Evolutionary conservation across 108 stramenopile genomes (phyloP), one percentile per base, ranked within the genome.

Genomic region (Cyclotella kingstonii): DNA sequence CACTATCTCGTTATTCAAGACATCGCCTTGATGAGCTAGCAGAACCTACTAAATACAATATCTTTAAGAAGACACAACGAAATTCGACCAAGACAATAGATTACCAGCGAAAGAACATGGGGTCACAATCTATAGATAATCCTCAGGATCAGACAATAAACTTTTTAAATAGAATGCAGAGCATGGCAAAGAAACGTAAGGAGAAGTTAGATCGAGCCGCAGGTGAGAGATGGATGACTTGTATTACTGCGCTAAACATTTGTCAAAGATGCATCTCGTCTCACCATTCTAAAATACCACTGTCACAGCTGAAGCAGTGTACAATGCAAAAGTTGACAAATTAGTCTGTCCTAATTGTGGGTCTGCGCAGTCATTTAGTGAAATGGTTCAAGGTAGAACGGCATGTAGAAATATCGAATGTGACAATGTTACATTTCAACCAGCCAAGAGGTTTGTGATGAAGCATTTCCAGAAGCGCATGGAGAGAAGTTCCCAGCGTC

Each of bases 81-180:
- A 14, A 30, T 15, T 27, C 18, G 14, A 45, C 12, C 18, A 21
- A 5, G 8, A 5, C 11, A 9, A 17, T 25, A 25, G 22, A 50
- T 38, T 17, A 47, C 17, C 27, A 35, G 3, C n/a, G 0, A 21
- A 33, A 33, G 23, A 54, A 65, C 33, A 54, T 45, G 33, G 40
- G 29, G 21, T 45, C 57, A 9, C 15, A 5, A 21, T 4, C n/a
- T 27, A 5, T 2, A 22, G 27, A 33, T 10, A 7, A 25, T 18
- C 0, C 23, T 15, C 33, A 25, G 28, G 43, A 59, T 9, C 18
- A 30, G 2, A 19, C 36, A 25, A 7, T 31, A 29, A 59, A 4
- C 43, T 65, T 65, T 54, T 54, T 65, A 17, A 53, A 65, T 29
- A 65, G 63, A 45, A 65, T 65, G 53, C 41, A 54, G 30, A 54